Percentiles rank a stretch among this genome's conserved stretches.
phyloP scores from a whole-genome alignment of 768 basidiomycete genomes.

The Termitomyces sp. region DNA sequence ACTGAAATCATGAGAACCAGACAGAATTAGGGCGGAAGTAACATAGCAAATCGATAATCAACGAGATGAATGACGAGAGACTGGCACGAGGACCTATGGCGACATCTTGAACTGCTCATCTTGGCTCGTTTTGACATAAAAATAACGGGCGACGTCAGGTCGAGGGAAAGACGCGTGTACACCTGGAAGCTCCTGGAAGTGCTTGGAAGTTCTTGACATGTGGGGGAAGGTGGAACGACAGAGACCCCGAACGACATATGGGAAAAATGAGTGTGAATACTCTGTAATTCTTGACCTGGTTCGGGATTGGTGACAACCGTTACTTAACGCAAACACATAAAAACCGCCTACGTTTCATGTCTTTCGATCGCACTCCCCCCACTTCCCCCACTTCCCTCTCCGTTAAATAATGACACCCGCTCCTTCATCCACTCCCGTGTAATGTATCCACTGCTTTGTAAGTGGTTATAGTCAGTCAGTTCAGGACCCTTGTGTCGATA shows the following conservation, averaged over 20 bases:
- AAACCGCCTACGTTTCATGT: neutral
- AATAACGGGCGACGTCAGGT: neutral
- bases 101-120: neutral
- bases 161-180: neutral
- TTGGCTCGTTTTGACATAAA: neutral
- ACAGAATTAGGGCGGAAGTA: too few species aligned
- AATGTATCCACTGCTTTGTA: neutral
- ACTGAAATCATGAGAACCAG: too few species aligned
- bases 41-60: neutral
- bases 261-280: neutral
- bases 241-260: neutral
- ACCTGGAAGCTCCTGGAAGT: too few species aligned
- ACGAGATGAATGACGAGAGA: neutral
- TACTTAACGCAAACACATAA: neutral
- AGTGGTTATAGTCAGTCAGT: too few species aligned
- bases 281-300: neutral
- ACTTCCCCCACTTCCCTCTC: neutral
- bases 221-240: neutral
- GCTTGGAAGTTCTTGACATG: neutral
- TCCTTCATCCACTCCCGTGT: neutral
- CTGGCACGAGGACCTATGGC: too few species aligned
- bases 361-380: neutral
- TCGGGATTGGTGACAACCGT: neutral
- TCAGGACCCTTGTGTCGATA: neutral
- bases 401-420: too few species aligned